Conservation (phyloP, 306 rosid species). For the Ormosia emarginata region DNA sequence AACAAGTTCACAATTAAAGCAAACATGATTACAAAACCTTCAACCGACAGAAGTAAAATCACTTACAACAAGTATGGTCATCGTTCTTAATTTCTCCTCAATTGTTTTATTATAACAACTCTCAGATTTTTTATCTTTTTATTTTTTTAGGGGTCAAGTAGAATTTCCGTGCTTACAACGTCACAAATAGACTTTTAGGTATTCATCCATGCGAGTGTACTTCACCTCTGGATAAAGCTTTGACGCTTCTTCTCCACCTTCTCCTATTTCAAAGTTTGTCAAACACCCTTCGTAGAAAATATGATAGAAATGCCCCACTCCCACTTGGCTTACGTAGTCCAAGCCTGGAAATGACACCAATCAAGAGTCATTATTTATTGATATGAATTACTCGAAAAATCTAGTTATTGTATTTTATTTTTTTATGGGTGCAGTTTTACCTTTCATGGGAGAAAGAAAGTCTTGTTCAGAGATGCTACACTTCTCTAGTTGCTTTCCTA, state of each 20-base stretch:
- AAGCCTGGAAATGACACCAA: slow-evolving; percentile 27
- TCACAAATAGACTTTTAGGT: slow-evolving; percentile 36
- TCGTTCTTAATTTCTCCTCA: not conserved
- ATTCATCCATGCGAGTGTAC: slow-evolving; percentile 71
- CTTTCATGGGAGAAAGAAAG: slow-evolving; percentile 61
- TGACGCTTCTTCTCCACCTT: slow-evolving; percentile 77
- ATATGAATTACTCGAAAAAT: not conserved
- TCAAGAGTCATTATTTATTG: not conserved
- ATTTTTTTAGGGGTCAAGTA: not conserved
- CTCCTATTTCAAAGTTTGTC: slow-evolving; percentile 68
- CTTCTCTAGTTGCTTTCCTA: slow-evolving; percentile 51
- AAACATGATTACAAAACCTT: slow-evolving; percentile 2
- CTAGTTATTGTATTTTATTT: not conserved
- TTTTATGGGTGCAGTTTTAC: slow-evolving; percentile 22
- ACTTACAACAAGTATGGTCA: not conserved
- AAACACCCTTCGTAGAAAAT: slow-evolving; percentile 73
- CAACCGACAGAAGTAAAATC: not conserved
- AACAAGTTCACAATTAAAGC: not conserved
- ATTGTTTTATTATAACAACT: not conserved
- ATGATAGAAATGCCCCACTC: slow-evolving; percentile 69
- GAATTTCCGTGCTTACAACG: not conserved
- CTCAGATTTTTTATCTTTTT: too few relatives aligned
- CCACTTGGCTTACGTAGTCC: slow-evolving; percentile 51
- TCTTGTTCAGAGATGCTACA: slow-evolving; percentile 44
- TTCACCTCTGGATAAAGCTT: slow-evolving; percentile 77